Base-by-base conservation (phyloP, 352 stramenopile species). In the Pythium vanterpoolii region DNA sequence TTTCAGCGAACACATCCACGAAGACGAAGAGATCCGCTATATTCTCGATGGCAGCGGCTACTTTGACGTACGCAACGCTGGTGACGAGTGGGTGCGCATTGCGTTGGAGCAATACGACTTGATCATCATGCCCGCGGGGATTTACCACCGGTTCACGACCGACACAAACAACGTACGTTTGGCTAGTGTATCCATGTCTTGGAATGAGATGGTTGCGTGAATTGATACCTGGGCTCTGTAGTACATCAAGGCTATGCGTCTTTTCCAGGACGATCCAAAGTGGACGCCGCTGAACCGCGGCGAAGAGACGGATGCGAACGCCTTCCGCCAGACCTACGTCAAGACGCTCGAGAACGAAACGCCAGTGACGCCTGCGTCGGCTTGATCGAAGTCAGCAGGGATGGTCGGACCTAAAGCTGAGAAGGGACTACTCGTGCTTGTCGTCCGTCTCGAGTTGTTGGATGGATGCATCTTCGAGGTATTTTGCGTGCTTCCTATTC, bases 231-330 rank as follows among this genome's bases (percentile, higher is more conserved):
- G 1, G 31, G 39, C 10, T 30, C 53, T 44, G 38, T 19, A 67
- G 60, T 67, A 67, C 45, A 67, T 67, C 60, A 62, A 67, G 52
- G 60, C 60, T 16, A 67, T 67, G 60, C 60, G 60, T 14, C 52
- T 67, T 21, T 67, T 67, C 60, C 60, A 67, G 60, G 60, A 67
- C 39, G 60, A 67, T 31, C 60, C 60, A 3, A 67, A 62, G 52
- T 67, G 60, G 60, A 67, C 60, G 45, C 60, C 60, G 14, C 60
- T 67, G n/a, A 67, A 67, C 60, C 60, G 60, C n/a, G 60, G 52
- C 4, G 60, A 67, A 10, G 60, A 67, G 23, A 67, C 60, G 1
- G 60, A 67, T 24, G 30, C 23, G 0, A 67, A 67, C 60, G 34
- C 36, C 9, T 62, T 67, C 52, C 60, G 60, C n/a, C 52, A 62